phyloP scores from a whole-genome alignment of 257 asterid genomes.

The Linderniella brevidens region DNA sequence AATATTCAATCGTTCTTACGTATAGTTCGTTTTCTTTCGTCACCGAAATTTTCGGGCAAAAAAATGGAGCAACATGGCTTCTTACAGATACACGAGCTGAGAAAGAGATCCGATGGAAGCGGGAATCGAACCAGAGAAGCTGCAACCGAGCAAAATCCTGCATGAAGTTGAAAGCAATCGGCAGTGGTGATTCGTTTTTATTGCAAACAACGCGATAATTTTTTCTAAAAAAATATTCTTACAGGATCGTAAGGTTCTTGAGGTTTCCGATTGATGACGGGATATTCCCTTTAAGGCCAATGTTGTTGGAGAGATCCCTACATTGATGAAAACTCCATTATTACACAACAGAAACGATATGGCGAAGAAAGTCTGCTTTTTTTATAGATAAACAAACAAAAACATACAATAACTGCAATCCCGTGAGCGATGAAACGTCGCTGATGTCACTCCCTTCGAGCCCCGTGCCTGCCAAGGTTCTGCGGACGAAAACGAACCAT shows the following conservation, averaged over 20 bases:
- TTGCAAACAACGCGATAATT: constrained; percentile 1
- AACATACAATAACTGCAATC: constrained; percentile 40
- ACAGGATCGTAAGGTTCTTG: constrained; percentile 57
- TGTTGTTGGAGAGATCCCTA: constrained; percentile 90
- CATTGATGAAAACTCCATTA: constrained; percentile 10
- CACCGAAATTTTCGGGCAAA: not conserved
- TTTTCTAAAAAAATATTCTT: constrained; percentile 14
- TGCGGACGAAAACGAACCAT: constrained; percentile 16
- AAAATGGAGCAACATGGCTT: not conserved
- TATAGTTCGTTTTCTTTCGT: not conserved
- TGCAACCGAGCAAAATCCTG: constrained; percentile 76
- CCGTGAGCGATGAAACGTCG: constrained; percentile 50
- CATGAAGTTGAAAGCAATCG: constrained; percentile 10
- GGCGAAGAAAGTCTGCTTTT: not conserved
- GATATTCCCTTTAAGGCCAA: constrained; percentile 54
- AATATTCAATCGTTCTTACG: not conserved
- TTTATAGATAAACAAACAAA: not conserved
- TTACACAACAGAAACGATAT: not conserved
- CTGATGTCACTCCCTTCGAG: constrained; percentile 41
- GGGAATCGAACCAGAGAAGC: constrained; percentile 77
- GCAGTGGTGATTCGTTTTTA: not conserved
- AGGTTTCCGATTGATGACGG: constrained; percentile 61
- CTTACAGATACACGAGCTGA: constrained; percentile 64
- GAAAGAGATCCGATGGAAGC: constrained; percentile 62
- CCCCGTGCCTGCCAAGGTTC: constrained; percentile 42